phyloP scores from a whole-genome alignment of 371 early-diverging fungal genomes.

The Apophysomyces sp. region DNA sequence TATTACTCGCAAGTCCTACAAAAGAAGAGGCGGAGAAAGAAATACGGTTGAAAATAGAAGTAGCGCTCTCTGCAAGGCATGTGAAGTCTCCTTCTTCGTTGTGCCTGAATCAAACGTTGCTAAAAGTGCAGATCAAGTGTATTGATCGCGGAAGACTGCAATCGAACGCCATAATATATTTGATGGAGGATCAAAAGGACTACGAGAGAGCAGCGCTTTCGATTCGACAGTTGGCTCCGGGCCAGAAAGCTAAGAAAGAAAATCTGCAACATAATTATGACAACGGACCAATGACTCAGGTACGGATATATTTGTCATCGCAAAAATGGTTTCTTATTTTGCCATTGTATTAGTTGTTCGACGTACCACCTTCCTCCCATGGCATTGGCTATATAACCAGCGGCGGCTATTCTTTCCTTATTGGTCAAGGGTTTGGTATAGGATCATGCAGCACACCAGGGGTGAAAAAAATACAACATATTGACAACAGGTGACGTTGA shows the following conservation, averaged over 20 bases:
- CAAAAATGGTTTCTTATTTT: not conserved
- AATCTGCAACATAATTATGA: not conserved
- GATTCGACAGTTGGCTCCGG: not conserved
- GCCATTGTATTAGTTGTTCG: not conserved
- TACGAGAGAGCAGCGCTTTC: slow-evolving; percentile 14
- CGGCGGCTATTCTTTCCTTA: slow-evolving; percentile 65
- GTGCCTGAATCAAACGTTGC: slow-evolving; percentile 27
- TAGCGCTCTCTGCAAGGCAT: slow-evolving; percentile 5
- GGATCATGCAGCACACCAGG: slow-evolving; percentile 54
- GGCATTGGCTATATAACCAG: slow-evolving; percentile 75
- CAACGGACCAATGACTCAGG: not conserved
- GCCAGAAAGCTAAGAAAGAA: not conserved
- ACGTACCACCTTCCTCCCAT: slow-evolving; percentile 20
- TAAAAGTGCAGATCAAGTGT: slow-evolving; percentile 47
- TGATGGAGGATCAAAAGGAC: slow-evolving; percentile 22
- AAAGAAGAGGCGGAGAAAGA: not conserved
- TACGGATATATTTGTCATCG: not conserved
- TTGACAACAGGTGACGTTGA: slow-evolving; percentile 27
- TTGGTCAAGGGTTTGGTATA: slow-evolving; percentile 65
- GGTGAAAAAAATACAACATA: slow-evolving; percentile 20
- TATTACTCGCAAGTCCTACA: slow-evolving; percentile 12
- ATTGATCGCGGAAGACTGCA: slow-evolving; percentile 52
- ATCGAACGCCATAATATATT: slow-evolving; percentile 53
- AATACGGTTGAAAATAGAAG: not conserved
- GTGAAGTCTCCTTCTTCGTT: not conserved